A percentile compares a stretch with the other conserved stretches of the same genome.
phyloP scores from a whole-genome alignment of 345 rosid species.

The Aquilaria malaccensis region DNA sequence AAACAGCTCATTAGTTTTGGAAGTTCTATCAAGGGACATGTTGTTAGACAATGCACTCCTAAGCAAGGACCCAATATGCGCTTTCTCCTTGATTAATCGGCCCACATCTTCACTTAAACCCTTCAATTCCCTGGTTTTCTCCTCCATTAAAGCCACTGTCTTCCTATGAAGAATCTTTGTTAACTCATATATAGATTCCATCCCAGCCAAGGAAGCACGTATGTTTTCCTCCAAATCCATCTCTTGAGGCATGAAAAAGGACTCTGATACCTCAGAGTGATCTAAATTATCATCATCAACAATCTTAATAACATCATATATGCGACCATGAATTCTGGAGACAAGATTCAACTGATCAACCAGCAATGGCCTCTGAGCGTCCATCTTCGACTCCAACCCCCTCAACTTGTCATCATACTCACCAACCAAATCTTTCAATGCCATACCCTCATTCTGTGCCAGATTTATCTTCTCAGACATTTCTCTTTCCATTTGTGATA shows the following conservation, averaged over 20 bases:
- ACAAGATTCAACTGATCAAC: constrained; percentile 80
- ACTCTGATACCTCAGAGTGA: constrained; percentile 69
- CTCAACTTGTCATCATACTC: constrained; percentile 75
- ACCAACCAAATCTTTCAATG: constrained; percentile 53
- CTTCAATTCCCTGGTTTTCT: constrained; percentile 56
- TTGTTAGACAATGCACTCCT: constrained; percentile 84
- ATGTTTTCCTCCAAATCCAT: constrained; percentile 78
- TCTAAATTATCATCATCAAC: constrained; percentile 56
- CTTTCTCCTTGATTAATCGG: constrained; percentile 74
- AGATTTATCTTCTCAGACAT: constrained; percentile 35
- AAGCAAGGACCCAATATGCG: constrained; percentile 78
- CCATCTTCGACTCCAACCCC: constrained; percentile 53
- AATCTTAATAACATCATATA: constrained; percentile 48
- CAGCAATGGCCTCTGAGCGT: constrained; percentile 64
- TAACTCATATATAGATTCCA: constrained; percentile 78
- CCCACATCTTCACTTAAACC: constrained; percentile 64
- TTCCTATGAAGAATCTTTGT: constrained; percentile 55
- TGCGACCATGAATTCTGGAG: constrained; percentile 64
- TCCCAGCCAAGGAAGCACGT: constrained; percentile 86
- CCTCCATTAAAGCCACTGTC: constrained; percentile 51
- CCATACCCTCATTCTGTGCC: constrained; percentile 48
- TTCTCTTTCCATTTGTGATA: constrained; percentile 43
- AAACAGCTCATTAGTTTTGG: constrained; percentile 59
- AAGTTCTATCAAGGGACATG: constrained; percentile 43
- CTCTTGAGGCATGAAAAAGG: constrained; percentile 79